Evolutionary conservation across 805 yeast species (phyloP), one percentile per base, ranked within the genome.

Genomic region (Ogataea corticis): DNA sequence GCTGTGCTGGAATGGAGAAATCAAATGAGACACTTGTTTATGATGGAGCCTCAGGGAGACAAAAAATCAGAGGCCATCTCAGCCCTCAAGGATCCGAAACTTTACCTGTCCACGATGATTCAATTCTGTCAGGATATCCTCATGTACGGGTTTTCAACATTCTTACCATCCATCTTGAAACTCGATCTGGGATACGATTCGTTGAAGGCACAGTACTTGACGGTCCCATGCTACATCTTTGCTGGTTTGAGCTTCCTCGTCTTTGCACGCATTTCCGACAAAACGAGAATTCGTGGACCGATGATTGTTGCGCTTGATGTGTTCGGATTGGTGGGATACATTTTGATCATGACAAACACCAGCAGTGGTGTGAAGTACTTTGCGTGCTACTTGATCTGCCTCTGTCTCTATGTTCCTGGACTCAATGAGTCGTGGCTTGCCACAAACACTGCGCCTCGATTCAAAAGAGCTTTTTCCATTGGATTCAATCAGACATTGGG

Each of bases 111-210:
- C 23, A 62, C 66, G 41, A 44, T 59, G n/a, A 69, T 70, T 49
- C 77, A 73, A 52, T 73, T 75, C 53, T 72, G 77, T 57, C 70
- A 60, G 38, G 76, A 73, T 52, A 50, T 66, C 12, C 59, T 69
- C 7, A 55, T 71, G 28, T 75, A 72, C 51, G 79, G 79, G 10
- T 70, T 66, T 43, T 57, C 68, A 1, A 68, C 72, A 1, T 73
- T 72, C 45, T 56, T 71, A 38, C 75, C 77, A 9, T 59, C 68
- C 3, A 70, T 72, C 38, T 56, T 73, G 44, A 29, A 45, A 14
- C 59, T 63, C 32, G 66, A 60, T 13, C 48, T 69, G 19, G 69
- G 70, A 1, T 68, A 53, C 46, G 52, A 48, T 17, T 46, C 60
- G 2, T 33, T 63, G 36, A 50, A 63, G 46, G 67, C 75, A 11